Base-by-base conservation (phyloP, 2,329 filamentous ascomycete genomes). In the Paraphaeosphaeria sporulosa region DNA sequence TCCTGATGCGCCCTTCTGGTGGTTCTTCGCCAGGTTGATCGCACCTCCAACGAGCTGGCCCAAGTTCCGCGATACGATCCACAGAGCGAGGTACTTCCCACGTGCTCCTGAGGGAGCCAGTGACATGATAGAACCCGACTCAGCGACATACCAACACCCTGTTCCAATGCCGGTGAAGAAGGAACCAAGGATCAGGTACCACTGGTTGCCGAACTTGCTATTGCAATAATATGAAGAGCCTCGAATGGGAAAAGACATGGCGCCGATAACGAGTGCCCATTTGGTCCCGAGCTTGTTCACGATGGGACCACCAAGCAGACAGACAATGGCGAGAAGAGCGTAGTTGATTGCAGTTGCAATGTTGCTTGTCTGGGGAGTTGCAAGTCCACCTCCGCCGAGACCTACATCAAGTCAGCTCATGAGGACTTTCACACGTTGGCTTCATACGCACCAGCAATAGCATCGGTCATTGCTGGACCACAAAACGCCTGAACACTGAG, bases 141-240 rank as follows among this genome's bases (percentile, higher is more conserved):
- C 82, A 0, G 81, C 82, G 9, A 83, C 81, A 59, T 83, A 84
- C 81, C 81, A 83, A 44, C 79, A 81, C 1, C 80, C 81, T 4
- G 47, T 68, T 1, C 69, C 69, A 6, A 73, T 68, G n/a, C 71
- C 71, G 12, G 67, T 71, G 12, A 73, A 60, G 55, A 70, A 65
- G 15, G 66, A 66, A 40, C 71, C 69, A 15, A 73, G 46, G 23
- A 60, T 55, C 64, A 80, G 64, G 54, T 81, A 80, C 80, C 81
- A 83, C 68, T 83, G 80, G 44, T 76, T 82, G 4, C 81, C 81
- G 59, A 81, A 83, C 64, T 82, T 82, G 68, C 79, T 81, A 46
- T 83, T 83, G 67, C 78, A 81, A 64, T 83, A 83, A 62, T 83
- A 83, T 10, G 80, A 79, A 0, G 81, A 82, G 4, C 81, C 81